These are phyloP conservation scores for Scorias spongiosa DNA, from an alignment of 2,329 filamentous ascomycete species.

Conservation along the genomic window DNA sequence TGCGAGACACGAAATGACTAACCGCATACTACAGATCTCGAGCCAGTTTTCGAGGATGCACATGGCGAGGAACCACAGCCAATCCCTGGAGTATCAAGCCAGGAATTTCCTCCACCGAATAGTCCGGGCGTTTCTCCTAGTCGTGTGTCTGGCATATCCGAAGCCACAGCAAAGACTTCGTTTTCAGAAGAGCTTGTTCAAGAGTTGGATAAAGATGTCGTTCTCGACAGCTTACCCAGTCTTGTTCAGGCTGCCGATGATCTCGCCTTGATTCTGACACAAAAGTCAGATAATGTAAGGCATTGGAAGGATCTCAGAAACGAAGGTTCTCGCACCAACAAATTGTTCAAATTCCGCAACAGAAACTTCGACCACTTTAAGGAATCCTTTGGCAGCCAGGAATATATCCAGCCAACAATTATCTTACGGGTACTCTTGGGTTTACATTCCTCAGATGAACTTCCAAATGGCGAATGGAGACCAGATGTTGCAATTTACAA, in stretches of 20 bases:
- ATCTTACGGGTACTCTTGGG: conserved; percentile 26
- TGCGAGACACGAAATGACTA: too few species aligned
- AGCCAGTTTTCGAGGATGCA: conserved; percentile 1
- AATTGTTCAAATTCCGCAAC: conserved; percentile 23
- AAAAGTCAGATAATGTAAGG: conserved; percentile 8
- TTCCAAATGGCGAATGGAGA: conserved; percentile 18
- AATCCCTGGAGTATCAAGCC: not conserved
- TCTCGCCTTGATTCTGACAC: conserved; percentile 15
- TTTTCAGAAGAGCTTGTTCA: conserved; percentile 29
- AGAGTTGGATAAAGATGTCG: conserved; percentile 25
- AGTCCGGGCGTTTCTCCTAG: conserved; percentile 1
- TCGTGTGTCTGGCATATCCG: conserved; percentile 27
- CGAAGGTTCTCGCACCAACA: conserved; percentile 24
- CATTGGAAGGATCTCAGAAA: conserved; percentile 17
- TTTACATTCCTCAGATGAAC: conserved; percentile 10
- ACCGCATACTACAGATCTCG: not conserved
- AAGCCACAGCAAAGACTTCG: conserved; percentile 31
- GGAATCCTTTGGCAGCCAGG: conserved; percentile 22
- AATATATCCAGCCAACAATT: conserved; percentile 26
- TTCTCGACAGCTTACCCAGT: conserved; percentile 26
- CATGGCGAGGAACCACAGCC: not conserved
- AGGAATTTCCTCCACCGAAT: not conserved
- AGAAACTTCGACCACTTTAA: conserved; percentile 20
- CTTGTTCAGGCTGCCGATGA: conserved; percentile 16
- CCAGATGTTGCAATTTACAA: conserved; percentile 29